phyloP scores from a whole-genome alignment of 495 filamentous ascomycete species.

The Daldinia bambusicola region DNA sequence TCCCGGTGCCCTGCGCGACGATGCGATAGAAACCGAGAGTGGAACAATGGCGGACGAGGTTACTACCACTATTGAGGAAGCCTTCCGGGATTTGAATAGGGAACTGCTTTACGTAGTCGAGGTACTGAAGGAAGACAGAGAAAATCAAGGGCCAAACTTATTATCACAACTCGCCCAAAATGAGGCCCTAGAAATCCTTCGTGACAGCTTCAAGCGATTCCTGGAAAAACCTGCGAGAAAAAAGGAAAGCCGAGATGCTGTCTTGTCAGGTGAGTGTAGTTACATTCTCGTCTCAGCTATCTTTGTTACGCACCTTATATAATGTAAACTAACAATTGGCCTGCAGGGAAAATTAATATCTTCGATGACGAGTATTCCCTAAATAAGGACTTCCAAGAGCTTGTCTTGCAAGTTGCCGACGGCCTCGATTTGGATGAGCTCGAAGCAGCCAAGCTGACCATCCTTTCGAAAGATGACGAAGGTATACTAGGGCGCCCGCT shows the following conservation, averaged over 20 bases:
- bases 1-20: slow-evolving; percentile 25
- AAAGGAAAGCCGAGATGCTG: slow-evolving; percentile 66
- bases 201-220: slow-evolving; percentile 78
- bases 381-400: slow-evolving; percentile 86
- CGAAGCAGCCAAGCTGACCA: slow-evolving; percentile 76
- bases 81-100: slow-evolving; percentile 78
- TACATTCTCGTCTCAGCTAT: slow-evolving; percentile 33
- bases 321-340: slow-evolving; percentile 46
- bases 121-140: slow-evolving; percentile 59
- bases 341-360: slow-evolving; percentile 74
- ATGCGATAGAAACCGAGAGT: slow-evolving; percentile 42
- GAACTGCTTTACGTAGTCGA: slow-evolving; percentile 77
- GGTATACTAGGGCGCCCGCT: slow-evolving; percentile 72
- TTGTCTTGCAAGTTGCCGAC: slow-evolving; percentile 81
- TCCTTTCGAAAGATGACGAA: slow-evolving; percentile 72
- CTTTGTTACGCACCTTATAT: slow-evolving; percentile 20
- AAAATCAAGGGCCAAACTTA: slow-evolving; percentile 67
- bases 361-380: slow-evolving; percentile 79
- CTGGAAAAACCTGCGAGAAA: slow-evolving; percentile 79
- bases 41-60: slow-evolving; percentile 71
- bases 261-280: slow-evolving; percentile 60
- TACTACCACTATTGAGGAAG: slow-evolving; percentile 60
- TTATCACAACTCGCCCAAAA: slow-evolving; percentile 44
- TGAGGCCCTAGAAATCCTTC: slow-evolving; percentile 72
- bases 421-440: slow-evolving; percentile 89